Percentiles rank a stretch among this genome's conserved stretches.
Evolutionary conservation across 2,329 filamentous ascomycete genomes (phyloP).

Genomic region (Cladosporium sp.): DNA sequence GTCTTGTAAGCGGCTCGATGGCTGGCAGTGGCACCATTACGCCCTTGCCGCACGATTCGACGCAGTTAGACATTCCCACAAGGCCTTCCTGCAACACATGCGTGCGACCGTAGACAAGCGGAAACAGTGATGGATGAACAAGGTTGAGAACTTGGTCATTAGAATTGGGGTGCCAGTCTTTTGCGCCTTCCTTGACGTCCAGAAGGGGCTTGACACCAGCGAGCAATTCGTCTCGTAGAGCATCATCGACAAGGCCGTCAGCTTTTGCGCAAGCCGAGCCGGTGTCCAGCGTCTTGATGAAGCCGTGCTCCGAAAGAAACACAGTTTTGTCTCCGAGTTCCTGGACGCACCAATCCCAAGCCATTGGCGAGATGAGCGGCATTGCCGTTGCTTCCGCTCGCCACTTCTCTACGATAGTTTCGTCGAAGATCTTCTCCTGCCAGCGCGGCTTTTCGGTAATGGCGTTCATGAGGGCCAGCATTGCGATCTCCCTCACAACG

Average conservation of each 20-base stretch:
- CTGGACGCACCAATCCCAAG: slow-evolving; percentile 32
- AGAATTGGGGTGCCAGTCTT: slow-evolving; percentile 23
- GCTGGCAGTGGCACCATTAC: neutral
- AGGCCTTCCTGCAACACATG: slow-evolving; percentile 40
- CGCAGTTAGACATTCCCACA: slow-evolving; percentile 34
- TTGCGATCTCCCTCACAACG: slow-evolving; percentile 31
- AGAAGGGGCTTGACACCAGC: slow-evolving; percentile 53
- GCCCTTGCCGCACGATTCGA: slow-evolving; percentile 35
- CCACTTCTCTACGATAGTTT: slow-evolving; percentile 34
- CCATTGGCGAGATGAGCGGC: slow-evolving; percentile 24
- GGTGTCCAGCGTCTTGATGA: slow-evolving; percentile 52
- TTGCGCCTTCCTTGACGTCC: slow-evolving; percentile 38
- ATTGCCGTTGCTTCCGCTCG: slow-evolving; percentile 26
- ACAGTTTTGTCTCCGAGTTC: slow-evolving; percentile 56
- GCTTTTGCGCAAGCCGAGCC: slow-evolving; percentile 55
- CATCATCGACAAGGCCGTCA: slow-evolving; percentile 48
- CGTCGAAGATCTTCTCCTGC: slow-evolving; percentile 35
- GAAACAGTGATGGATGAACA: slow-evolving; percentile 64
- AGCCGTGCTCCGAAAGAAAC: slow-evolving; percentile 44
- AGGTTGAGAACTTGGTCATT: slow-evolving; percentile 58
- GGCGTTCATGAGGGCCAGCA: slow-evolving; percentile 35
- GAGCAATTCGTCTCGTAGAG: slow-evolving; percentile 46
- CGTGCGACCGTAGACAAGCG: slow-evolving; percentile 56
- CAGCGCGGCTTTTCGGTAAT: slow-evolving; percentile 39
- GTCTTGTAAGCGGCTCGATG: neutral